Evolutionary conservation across 352 stramenopile genomes (phyloP).

Genomic region (Achlya hypogyna): DNA sequence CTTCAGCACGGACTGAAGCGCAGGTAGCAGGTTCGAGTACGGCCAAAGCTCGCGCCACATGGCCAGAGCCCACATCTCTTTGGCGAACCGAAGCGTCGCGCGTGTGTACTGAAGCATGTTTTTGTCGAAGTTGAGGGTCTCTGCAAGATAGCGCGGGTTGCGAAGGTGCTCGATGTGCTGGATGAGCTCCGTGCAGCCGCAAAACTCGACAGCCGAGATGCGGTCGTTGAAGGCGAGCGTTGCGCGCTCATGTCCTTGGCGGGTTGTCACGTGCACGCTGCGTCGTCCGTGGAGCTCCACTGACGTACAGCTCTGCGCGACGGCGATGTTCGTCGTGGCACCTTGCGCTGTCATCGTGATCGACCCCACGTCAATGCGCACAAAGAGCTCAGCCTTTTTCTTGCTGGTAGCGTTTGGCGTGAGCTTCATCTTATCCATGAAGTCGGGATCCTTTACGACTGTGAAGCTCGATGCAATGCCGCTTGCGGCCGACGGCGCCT

Average conservation of each 20-base stretch:
- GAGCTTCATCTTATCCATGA: background rate
- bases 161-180: slow-evolving; percentile 14
- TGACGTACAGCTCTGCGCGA: background rate
- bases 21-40: background rate
- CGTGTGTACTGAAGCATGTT: background rate
- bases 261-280: background rate
- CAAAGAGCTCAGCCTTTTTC: background rate
- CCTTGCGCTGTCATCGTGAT: background rate
- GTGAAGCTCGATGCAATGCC: background rate
- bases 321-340: background rate
- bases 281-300: background rate
- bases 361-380: background rate
- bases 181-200: background rate
- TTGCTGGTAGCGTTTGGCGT: background rate
- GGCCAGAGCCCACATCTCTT: slow-evolving; percentile 14
- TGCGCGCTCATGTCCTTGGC: background rate
- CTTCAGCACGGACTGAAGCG: background rate
- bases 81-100: slow-evolving; percentile 1
- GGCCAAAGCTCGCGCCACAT: slow-evolving; percentile 11
- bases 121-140: background rate
- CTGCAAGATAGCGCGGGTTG: background rate
- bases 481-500: background rate
- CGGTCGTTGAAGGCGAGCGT: background rate
- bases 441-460: background rate
- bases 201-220: slow-evolving; percentile 13